phyloP scores from a whole-genome alignment of 2,329 filamentous ascomycete species.

The Paraconiothyrium sp. region DNA sequence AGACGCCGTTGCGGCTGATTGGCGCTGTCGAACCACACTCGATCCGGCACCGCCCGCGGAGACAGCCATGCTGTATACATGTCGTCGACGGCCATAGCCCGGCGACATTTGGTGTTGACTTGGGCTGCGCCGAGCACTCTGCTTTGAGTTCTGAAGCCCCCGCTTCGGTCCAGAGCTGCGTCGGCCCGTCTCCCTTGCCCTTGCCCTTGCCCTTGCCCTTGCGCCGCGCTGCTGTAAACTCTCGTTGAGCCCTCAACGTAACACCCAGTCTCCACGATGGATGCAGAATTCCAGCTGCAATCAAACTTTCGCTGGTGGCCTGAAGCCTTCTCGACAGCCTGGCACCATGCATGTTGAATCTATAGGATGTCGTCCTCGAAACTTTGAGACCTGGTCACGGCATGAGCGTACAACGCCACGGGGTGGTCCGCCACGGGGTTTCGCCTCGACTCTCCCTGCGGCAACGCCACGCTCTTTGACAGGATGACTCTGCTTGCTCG shows the following conservation, averaged over 20 bases:
- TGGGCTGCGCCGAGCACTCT: neutral
- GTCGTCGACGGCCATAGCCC: neutral
- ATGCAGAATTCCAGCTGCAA: neutral
- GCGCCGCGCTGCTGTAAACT: neutral
- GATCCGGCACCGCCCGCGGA: neutral
- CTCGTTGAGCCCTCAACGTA: neutral
- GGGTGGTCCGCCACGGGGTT: conserved; percentile 7
- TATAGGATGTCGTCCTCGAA: neutral
- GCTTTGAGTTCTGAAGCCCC: neutral
- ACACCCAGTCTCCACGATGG: neutral
- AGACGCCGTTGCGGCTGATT: conserved; percentile 20
- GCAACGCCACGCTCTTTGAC: conserved; percentile 6
- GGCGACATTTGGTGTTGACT: neutral
- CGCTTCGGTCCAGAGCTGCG: neutral
- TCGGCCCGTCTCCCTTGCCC: neutral
- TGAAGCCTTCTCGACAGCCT: neutral
- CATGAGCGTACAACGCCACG: conserved; percentile 14
- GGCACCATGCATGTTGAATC: neutral
- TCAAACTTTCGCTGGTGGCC: conserved; percentile 1
- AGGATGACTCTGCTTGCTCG: conserved; percentile 6
- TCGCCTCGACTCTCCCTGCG: conserved; percentile 13
- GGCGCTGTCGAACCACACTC: conserved; percentile 4
- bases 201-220: neutral
- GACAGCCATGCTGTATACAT: neutral
- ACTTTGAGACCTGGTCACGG: neutral